These are phyloP conservation scores for Asterionellopsis glacialis DNA, from an alignment of 108 stramenopile genomes.

Conservation along the genomic window DNA sequence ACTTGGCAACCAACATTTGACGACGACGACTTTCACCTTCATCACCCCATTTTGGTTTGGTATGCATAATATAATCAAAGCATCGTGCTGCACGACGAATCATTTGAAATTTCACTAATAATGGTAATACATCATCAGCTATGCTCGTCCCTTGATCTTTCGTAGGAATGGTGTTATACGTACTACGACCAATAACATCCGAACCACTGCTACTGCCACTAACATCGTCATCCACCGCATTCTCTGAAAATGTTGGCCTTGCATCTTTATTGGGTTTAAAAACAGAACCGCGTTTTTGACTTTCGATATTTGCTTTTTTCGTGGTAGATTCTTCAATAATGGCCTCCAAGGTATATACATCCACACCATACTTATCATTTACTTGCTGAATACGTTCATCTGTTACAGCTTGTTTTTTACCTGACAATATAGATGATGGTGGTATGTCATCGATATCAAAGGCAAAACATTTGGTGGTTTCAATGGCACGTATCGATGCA, in stretches of 20 bases:
- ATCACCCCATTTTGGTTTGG: slow-evolving; percentile 63
- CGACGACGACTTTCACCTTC: slow-evolving; percentile 50
- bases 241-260: too few relatives aligned
- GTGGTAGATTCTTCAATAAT: slow-evolving; percentile 16
- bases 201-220: too few relatives aligned
- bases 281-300: too few relatives aligned
- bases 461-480: slow-evolving; percentile 56
- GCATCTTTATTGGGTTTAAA: too few relatives aligned
- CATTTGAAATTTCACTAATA: slow-evolving; percentile 60
- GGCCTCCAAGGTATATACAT: slow-evolving; percentile 43
- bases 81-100: slow-evolving; percentile 67
- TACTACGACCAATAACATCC: too few relatives aligned
- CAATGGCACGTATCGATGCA: slow-evolving; percentile 73
- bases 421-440: slow-evolving; percentile 55
- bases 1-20: slow-evolving; percentile 53
- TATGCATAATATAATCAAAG: slow-evolving; percentile 74
- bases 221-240: too few relatives aligned
- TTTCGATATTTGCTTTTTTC: too few relatives aligned
- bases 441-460: slow-evolving; percentile 77
- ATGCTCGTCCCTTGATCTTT: too few relatives aligned
- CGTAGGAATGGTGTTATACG: too few relatives aligned
- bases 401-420: slow-evolving; percentile 39
- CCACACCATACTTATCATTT: slow-evolving; percentile 75
- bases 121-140: too few relatives aligned
- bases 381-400: slow-evolving; percentile 37